Base-by-base conservation (phyloP, 225 moss, liverwort and hornwort genomes). In the Bryoerythrophyllum caledonicum region DNA sequence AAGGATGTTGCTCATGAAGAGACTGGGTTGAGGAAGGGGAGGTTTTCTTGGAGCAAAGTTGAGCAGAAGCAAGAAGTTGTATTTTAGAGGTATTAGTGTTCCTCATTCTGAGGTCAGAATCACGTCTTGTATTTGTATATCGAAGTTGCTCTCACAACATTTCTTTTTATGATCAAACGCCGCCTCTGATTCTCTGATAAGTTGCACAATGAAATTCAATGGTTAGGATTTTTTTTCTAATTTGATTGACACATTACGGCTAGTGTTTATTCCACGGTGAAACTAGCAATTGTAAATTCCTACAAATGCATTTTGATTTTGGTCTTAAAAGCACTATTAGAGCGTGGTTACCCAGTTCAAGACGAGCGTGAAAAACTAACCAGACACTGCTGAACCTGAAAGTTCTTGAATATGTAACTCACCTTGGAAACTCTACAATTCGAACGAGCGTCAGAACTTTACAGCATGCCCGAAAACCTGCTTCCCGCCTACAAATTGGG, bases 61-160 rank as follows among this genome's bases (percentile, higher is more conserved):
- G 77, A 86, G 54, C 86, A 81, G 6, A 83, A 83, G 54, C 83
- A 80, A 75, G 75, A 67, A 63, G 68, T 83, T 54, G 83, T 86
- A 35, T 81, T 75, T 72, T 72, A 66, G 66, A 48, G 56, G 78
- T 56, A 54, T 21, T 56, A 48, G n/a, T 25, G 67, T 21, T 76
- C 59, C 37, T n/a, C 32, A 34, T 57, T 67, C 32, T 6, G n/a
- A 65, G 43, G 30, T 23, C 43, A 59, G 34, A 44, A 54, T 64
- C 32, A 35, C 55, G 63, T 65, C 53, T 65, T 65, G 74, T 28
- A 9, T 54, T 49, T 40, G 65, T 65, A 65, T 32, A 54, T 65
- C 55, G 13, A 19, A 32, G 32, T 32, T 41, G 25, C n/a, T 23
- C 46, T 72, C 8, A 60, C 25, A 72, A 23, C 44, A 59, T 13